A percentile compares a stretch with the other conserved stretches of the same genome.
These are phyloP conservation scores for Penicillium waksmanii DNA, from an alignment of 495 filamentous ascomycete species.

Conservation along the genomic window DNA sequence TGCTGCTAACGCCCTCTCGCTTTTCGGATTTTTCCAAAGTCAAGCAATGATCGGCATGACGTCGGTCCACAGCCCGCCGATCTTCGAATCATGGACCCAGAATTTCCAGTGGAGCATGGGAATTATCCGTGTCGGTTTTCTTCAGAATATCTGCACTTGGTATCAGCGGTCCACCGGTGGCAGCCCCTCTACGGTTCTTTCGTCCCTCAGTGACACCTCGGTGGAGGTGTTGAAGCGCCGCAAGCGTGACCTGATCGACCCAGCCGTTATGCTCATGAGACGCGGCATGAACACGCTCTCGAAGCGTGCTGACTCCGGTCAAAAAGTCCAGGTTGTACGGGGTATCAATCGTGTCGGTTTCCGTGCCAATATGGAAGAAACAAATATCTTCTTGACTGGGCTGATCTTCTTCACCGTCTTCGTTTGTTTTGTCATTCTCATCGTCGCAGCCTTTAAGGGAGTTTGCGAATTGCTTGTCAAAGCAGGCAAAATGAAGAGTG, in stretches of 20 bases:
- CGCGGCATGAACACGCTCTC: constrained; percentile 44
- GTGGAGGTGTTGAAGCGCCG: constrained; percentile 85
- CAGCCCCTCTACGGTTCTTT: constrained; percentile 78
- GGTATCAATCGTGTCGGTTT: constrained; percentile 94
- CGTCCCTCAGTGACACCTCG: constrained; percentile 72
- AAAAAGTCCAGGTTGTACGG: constrained; percentile 68
- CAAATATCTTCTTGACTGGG: constrained; percentile 94
- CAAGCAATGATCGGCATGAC: constrained; percentile 95
- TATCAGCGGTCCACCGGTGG: constrained; percentile 95
- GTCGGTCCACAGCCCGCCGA: constrained; percentile 81
- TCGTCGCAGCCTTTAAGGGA: constrained; percentile 79
- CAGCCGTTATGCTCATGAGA: constrained; percentile 44
- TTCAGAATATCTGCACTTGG: constrained; percentile 90
- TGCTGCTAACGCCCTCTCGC: constrained; percentile 86
- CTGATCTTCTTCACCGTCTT: constrained; percentile 89
- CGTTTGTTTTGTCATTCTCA: constrained; percentile 69
- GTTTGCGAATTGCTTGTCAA: constrained; percentile 74
- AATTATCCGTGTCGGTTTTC: constrained; percentile 85
- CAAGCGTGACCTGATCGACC: constrained; percentile 48
- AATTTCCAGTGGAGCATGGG: constrained; percentile 99
- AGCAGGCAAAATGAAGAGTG: constrained; percentile 76
- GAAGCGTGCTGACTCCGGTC: constrained; percentile 47
- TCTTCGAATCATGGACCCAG: constrained; percentile 93
- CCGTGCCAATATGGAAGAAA: constrained; percentile 79
- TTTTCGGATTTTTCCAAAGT: constrained; percentile 95